Percentiles rank a stretch among this genome's conserved stretches.
Evolutionary conservation across 805 yeast species (phyloP).

Genomic region (Metschnikowia hibisci): DNA sequence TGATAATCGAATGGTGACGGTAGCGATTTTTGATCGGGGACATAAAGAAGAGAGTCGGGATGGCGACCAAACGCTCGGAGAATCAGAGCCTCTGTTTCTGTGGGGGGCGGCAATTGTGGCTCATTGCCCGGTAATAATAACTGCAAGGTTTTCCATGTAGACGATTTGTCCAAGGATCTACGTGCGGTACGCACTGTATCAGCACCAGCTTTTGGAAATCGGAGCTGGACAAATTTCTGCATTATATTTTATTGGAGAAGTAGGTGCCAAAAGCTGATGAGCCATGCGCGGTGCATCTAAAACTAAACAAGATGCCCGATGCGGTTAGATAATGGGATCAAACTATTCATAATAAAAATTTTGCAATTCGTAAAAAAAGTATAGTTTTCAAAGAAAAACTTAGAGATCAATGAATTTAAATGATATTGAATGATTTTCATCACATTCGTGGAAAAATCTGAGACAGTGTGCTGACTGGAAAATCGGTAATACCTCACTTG

Average conservation of each 20-base stretch:
- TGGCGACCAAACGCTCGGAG: slow-evolving; percentile 10
- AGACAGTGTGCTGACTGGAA: too few relatives aligned
- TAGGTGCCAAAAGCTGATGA: neutral
- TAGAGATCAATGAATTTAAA: too few relatives aligned
- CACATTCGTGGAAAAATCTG: too few relatives aligned
- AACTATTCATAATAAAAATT: too few relatives aligned
- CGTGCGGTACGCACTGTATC: neutral
- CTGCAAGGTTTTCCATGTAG: slow-evolving; percentile 15
- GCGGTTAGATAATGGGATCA: too few relatives aligned
- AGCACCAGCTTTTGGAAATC: neutral
- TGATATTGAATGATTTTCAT: too few relatives aligned
- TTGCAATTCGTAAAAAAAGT: too few relatives aligned
- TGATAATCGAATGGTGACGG: slow-evolving; percentile 15
- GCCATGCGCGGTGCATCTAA: neutral
- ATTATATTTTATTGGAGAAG: neutral
- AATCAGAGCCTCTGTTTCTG: slow-evolving; percentile 10
- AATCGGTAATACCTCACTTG: too few relatives aligned
- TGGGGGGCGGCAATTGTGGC: slow-evolving; percentile 9
- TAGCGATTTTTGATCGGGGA: slow-evolving; percentile 6
- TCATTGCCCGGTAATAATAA: slow-evolving; percentile 9
- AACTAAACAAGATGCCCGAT: too few relatives aligned
- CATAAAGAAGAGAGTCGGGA: slow-evolving; percentile 8
- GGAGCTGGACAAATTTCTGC: neutral
- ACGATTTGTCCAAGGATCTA: slow-evolving; percentile 8
- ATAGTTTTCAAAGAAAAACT: too few relatives aligned